Evolutionary conservation across 192 early-diverging fungal genomes (phyloP).

Genomic region (Coemansia erecta): DNA sequence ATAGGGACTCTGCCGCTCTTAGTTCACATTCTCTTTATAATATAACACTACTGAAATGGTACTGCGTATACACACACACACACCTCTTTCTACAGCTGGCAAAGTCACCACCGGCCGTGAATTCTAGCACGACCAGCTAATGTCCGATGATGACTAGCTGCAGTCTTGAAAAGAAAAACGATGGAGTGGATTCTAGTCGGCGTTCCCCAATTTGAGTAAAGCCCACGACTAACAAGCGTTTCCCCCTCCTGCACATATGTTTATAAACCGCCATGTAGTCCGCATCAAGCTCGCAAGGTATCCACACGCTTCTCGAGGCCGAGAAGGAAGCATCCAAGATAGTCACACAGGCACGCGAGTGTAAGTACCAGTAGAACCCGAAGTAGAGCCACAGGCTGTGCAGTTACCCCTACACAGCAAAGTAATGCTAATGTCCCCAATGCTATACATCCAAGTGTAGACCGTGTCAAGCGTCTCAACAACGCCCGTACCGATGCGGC

Average conservation of each 20-base stretch:
- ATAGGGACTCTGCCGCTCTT: too few species aligned
- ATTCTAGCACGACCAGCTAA: too few species aligned
- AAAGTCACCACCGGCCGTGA: too few species aligned
- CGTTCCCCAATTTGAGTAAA: background rate
- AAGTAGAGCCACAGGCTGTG: background rate
- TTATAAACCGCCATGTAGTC: constrained; percentile 28
- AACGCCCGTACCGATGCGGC: constrained; percentile 92
- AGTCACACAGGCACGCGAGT: constrained; percentile 86
- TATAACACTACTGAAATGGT: too few species aligned
- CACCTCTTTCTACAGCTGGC: too few species aligned
- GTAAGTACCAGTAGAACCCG: constrained; percentile 22
- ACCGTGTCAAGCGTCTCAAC: constrained; percentile 89
- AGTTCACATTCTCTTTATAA: too few species aligned
- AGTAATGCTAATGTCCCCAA: background rate
- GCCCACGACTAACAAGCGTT: background rate
- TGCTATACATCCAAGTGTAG: constrained; percentile 12
- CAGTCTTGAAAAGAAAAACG: too few species aligned
- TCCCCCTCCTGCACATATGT: background rate
- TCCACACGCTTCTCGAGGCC: constrained; percentile 94
- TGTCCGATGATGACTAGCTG: too few species aligned
- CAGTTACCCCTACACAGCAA: constrained; percentile 31
- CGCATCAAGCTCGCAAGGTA: constrained; percentile 79
- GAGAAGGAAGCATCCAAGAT: constrained; percentile 95
- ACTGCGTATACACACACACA: too few species aligned
- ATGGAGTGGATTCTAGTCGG: too few species aligned